Base-by-base conservation (phyloP, 495 filamentous ascomycete genomes). In the Penicillium tannophilum region DNA sequence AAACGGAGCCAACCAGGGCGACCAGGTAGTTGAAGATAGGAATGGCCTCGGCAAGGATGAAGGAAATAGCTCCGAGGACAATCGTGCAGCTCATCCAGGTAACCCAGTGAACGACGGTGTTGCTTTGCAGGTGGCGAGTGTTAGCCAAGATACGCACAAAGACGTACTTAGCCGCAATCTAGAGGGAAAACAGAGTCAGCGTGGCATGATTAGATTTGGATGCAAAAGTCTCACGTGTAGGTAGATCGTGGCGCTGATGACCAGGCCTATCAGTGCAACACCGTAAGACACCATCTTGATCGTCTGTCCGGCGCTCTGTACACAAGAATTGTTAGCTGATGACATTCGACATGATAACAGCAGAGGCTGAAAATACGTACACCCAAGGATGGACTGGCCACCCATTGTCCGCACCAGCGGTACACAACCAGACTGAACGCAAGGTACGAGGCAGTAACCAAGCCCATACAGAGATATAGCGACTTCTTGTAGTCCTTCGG, bases 271-370 rank as follows among this genome's bases (percentile, higher is more conserved):
- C 10, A 90, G 68, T 10, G 88, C 90, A 52, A 93, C 74, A 24
- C 90, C 90, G 63, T 89, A 95, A 4, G 89, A 84, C 16, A 75
- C 64, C 72, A 88, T 89, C 58, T 86, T 83, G 16, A 93, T 61
- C 0, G 81, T 59, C 8, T 72, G 71, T 10, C 84, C 81, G 7
- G 88, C 86, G 1, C 86, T 87, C 59, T 62, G 9, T 53, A 33
- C 1, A 14, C 26, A 33, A 43, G 11, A 31, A n/a, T 17, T 24
- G 47, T 50, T 42, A 55, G 35, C 20, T 31, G 5, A 30, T 36
- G 19, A 43, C 12, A 14, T 26, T 45, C 3, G 10, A 36, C 3
- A 12, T 35, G 33, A 35, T 0, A 14, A 3, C 10, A 12, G 10
- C 12, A 14, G 12, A 36, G 12, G 12, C 12, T 2, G 26, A 33